A percentile compares a stretch with the other conserved stretches of the same genome.
Conservation (phyloP, 2,329 filamentous ascomycete species). For the Hypoxylon sp. region DNA sequence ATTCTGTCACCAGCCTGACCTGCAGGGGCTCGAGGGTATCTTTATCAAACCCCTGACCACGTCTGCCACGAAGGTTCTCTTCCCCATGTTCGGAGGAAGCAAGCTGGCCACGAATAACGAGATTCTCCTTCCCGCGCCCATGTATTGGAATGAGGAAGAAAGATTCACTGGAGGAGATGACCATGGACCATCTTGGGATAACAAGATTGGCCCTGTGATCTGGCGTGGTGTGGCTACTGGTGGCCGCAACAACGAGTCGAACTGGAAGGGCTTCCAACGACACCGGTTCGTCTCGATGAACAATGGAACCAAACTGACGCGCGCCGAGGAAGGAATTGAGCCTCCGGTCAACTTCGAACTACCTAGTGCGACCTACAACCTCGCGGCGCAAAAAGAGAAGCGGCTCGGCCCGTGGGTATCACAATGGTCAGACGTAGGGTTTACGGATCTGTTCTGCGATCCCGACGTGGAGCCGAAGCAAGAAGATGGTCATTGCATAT, state of each 20-base stretch:
- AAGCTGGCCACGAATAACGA: conserved; percentile 79
- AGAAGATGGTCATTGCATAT: conserved; percentile 61
- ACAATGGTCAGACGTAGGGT: conserved; percentile 65
- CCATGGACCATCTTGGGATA: conserved; percentile 68
- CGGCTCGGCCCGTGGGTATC: conserved; percentile 66
- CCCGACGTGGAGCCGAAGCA: conserved; percentile 53
- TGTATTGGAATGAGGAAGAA: conserved; percentile 76
- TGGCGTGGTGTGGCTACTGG: conserved; percentile 80
- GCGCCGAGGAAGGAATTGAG: conserved; percentile 62
- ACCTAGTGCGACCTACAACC: conserved; percentile 63
- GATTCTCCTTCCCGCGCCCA: conserved; percentile 77
- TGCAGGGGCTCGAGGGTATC: conserved; percentile 75
- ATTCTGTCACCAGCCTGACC: conserved; percentile 76
- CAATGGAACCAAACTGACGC: conserved; percentile 72
- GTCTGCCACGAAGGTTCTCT: conserved; percentile 69
- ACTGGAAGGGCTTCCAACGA: conserved; percentile 81
- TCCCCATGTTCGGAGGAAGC: conserved; percentile 78
- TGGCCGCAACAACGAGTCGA: conserved; percentile 70
- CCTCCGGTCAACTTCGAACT: conserved; percentile 68
- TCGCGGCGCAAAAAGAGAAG: conserved; percentile 63
- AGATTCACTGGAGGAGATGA: conserved; percentile 72
- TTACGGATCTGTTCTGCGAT: conserved; percentile 69
- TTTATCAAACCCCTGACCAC: conserved; percentile 73
- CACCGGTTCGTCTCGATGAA: conserved; percentile 83
- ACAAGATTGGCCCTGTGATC: conserved; percentile 68